Evolutionary conservation across 2,329 filamentous ascomycete genomes (phyloP).

Genomic region (Incumbomyces lentus): DNA sequence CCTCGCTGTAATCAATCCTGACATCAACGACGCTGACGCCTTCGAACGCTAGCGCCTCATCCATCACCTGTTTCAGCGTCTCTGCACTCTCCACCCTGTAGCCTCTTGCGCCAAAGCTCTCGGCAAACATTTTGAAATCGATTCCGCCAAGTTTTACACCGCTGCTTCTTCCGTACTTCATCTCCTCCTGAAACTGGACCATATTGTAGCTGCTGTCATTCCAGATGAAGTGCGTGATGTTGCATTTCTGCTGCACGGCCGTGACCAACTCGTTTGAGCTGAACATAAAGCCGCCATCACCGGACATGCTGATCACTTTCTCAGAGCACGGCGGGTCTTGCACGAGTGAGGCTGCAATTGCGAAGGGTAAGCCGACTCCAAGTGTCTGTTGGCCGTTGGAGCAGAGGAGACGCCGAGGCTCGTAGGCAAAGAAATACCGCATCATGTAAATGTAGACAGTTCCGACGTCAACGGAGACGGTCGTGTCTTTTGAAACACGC

Average conservation of each 20-base stretch:
- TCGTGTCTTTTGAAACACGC: constrained; percentile 31
- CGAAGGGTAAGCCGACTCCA: constrained; percentile 40
- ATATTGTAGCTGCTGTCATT: constrained; percentile 43
- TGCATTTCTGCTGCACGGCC: constrained; percentile 37
- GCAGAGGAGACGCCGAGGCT: constrained; percentile 35
- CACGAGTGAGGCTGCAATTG: constrained; percentile 36
- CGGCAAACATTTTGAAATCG: constrained; percentile 39
- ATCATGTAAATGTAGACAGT: constrained; percentile 42
- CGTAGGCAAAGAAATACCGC: constrained; percentile 23
- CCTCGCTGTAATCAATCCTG: constrained; percentile 36
- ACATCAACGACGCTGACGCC: constrained; percentile 40
- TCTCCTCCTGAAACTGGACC: constrained; percentile 43
- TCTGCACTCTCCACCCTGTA: constrained; percentile 30
- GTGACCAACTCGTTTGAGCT: constrained; percentile 37
- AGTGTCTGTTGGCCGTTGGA: constrained; percentile 42
- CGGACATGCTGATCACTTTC: constrained; percentile 37
- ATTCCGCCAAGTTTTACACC: constrained; percentile 38
- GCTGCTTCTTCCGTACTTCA: constrained; percentile 38
- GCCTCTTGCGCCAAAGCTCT: constrained; percentile 38
- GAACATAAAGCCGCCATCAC: constrained; percentile 43
- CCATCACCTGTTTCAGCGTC: constrained; percentile 36
- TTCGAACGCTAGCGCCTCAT: constrained; percentile 32
- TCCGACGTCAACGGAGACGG: constrained; percentile 37
- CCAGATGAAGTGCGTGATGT: constrained; percentile 43
- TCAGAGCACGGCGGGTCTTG: constrained; percentile 34